Conservation (phyloP, 768 basidiomycete genomes). For the Amanita muscaria region DNA sequence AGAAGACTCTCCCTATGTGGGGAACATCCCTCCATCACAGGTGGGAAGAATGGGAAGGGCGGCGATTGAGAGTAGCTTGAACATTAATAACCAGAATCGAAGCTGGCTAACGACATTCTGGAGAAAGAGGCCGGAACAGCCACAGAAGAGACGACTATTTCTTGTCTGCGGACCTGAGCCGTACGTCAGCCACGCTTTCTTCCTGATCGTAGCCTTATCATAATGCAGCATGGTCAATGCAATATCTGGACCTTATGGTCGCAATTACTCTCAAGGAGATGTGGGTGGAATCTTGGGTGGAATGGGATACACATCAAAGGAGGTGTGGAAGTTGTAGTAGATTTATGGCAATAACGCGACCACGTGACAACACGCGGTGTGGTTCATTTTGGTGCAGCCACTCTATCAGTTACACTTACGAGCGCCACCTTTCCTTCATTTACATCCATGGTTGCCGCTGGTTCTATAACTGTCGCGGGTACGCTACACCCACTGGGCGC, state of each 20-base stretch:
- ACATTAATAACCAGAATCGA: slow-evolving; percentile 14
- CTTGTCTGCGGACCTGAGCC: slow-evolving; percentile 80
- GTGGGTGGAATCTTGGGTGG: slow-evolving; percentile 60
- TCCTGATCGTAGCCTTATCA: slow-evolving; percentile 3
- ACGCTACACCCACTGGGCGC: slow-evolving; percentile 15
- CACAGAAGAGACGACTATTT: slow-evolving; percentile 43
- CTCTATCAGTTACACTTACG: slow-evolving; percentile 12
- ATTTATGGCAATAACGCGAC: slow-evolving; percentile 19
- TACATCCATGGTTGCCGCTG: slow-evolving; percentile 64
- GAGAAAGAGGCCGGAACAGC: slow-evolving; percentile 13
- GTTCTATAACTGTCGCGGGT: slow-evolving; percentile 86
- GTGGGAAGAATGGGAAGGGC: slow-evolving; percentile 48
- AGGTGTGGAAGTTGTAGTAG: slow-evolving; percentile 63
- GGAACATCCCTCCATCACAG: slow-evolving; percentile 20
- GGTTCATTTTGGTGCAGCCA: slow-evolving; percentile 22
- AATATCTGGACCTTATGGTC: slow-evolving; percentile 70
- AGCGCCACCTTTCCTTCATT: slow-evolving; percentile 5
- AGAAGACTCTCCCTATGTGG: slow-evolving; percentile 19
- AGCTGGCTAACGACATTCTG: slow-evolving; percentile 30
- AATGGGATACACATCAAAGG: slow-evolving; percentile 49
- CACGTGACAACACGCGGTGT: slow-evolving; percentile 32
- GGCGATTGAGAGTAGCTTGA: slow-evolving; percentile 36
- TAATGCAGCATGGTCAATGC: slow-evolving; percentile 59
- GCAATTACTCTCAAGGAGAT: slow-evolving; percentile 65
- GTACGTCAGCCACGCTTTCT: slow-evolving; percentile 33